phyloP scores from a whole-genome alignment of 805 yeast genomes.

The Peterozyma xylosa region DNA sequence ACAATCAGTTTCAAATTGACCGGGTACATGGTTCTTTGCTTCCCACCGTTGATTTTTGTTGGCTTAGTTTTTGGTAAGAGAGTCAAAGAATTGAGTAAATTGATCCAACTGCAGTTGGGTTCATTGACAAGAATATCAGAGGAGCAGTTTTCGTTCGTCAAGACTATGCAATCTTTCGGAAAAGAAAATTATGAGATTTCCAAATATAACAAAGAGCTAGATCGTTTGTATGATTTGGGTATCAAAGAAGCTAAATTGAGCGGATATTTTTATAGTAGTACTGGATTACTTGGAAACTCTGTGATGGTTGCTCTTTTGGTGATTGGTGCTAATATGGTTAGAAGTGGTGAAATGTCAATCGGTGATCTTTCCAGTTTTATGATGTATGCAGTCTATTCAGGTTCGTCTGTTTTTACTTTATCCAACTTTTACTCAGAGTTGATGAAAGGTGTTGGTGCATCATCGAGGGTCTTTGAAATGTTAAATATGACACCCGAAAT shows the following conservation, averaged over 20 bases:
- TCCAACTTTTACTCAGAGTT: slow-evolving; percentile 89
- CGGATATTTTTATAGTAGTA: slow-evolving; percentile 70
- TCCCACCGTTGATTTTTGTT: slow-evolving; percentile 78
- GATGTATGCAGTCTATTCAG: slow-evolving; percentile 94
- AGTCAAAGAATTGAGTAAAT: slow-evolving; percentile 65
- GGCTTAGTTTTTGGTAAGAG: slow-evolving; percentile 77
- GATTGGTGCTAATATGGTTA: slow-evolving; percentile 78
- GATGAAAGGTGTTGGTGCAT: slow-evolving; percentile 97
- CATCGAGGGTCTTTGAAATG: slow-evolving; percentile 82
- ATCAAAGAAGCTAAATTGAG: slow-evolving; percentile 72
- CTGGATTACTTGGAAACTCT: slow-evolving; percentile 79
- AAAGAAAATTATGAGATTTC: slow-evolving; percentile 76
- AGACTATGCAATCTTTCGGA: slow-evolving; percentile 85
- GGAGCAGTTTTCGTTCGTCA: slow-evolving; percentile 78
- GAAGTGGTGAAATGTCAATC: slow-evolving; percentile 65
- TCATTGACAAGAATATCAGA: slow-evolving; percentile 83
- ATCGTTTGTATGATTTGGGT: slow-evolving; percentile 55
- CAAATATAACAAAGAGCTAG: slow-evolving; percentile 68
- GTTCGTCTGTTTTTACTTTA: slow-evolving; percentile 84
- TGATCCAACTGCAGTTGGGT: slow-evolving; percentile 81
- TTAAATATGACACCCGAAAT: slow-evolving; percentile 72
- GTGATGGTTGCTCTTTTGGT: slow-evolving; percentile 71
- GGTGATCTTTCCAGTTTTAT: slow-evolving; percentile 90
- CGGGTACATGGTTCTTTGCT: slow-evolving; percentile 67
- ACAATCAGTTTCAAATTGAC: slow-evolving; percentile 79